Evolutionary conservation across 2,329 filamentous ascomycete genomes (phyloP), one percentile per base, ranked within the genome.

Genomic region (Fusarium austroafricanum): DNA sequence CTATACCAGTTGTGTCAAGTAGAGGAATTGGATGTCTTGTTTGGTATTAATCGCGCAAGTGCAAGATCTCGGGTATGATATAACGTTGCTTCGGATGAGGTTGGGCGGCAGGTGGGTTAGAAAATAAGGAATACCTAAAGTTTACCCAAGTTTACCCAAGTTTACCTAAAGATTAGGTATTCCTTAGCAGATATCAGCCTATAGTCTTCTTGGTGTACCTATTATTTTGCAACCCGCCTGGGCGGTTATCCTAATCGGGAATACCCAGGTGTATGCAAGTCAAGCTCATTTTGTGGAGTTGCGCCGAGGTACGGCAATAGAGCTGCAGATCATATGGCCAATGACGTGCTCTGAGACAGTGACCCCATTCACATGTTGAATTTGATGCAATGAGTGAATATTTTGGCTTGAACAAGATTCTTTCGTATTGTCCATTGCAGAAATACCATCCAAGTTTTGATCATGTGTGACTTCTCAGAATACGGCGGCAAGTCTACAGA

Each of bases 401-500:
- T 26, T 18, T 42, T 7, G n/a, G 14, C 20, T 4, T 8, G 0
- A 28, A n/a, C 15, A 21, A 29, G 6, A n/a, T 3, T 38, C 1
- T 6, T 15, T 33, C 17, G 10, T 4, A 14, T 14, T 10, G 20
- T 4, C 5, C 5, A 2, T 33, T 9, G 7, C 29, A 3, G 17
- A 2, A 57, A 14, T 2, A 21, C 2, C 40, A 11, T 18, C 12
- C 3, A 40, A 21, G 14, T 6, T 14, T 17, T 38, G 17, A 66
- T 15, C 37, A 71, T 71, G 69, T 67, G 63, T n/a, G 71, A 71
- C 50, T 72, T 69, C 31, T 77, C 81, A 6, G 56, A 74, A 63
- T 84, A 83, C 53, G 79, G 79, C 23, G 75, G 72, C 4, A 76
- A 80, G n/a, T 81, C 78, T 51, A 70, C 76, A 1, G 82, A 83